Evolutionary conservation across 345 rosid genomes (phyloP).

Genomic region (Pelargonium nanum): DNA sequence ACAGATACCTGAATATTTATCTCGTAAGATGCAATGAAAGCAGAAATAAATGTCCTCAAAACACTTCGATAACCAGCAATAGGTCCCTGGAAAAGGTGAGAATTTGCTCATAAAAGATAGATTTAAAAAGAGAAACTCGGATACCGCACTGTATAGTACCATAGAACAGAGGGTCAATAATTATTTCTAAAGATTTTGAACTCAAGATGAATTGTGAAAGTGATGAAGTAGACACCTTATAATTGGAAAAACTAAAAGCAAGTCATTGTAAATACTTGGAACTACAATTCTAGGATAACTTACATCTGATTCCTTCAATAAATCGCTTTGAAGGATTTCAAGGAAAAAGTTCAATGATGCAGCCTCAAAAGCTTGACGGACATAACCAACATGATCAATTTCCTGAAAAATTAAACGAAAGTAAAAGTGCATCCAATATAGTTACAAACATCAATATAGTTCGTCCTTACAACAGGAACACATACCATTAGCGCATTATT

Average conservation of each 20-base stretch:
- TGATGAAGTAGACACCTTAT: neutral
- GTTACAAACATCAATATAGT: neutral
- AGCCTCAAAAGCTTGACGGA: slow-evolving; percentile 81
- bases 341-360: slow-evolving; percentile 60
- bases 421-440: neutral
- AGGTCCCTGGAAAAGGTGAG: slow-evolving; percentile 43
- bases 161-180: neutral
- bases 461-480: slow-evolving; percentile 3
- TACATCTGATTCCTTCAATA: slow-evolving; percentile 65
- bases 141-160: neutral
- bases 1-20: slow-evolving; percentile 62
- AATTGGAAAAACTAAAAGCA: slow-evolving; percentile 1
- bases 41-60: slow-evolving; percentile 76
- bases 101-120: neutral
- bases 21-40: slow-evolving; percentile 94
- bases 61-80: slow-evolving; percentile 73
- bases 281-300: slow-evolving; percentile 25
- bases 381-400: slow-evolving; percentile 74
- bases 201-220: neutral
- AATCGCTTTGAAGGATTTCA: slow-evolving; percentile 57
- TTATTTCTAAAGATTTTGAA: neutral
- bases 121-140: neutral
- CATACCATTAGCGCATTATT: slow-evolving; percentile 49
- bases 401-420: slow-evolving; percentile 42
- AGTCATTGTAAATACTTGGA: slow-evolving; percentile 10